These are phyloP conservation scores for Dipteronia sinensis DNA, from an alignment of 345 rosid species.

Conservation along the genomic window DNA sequence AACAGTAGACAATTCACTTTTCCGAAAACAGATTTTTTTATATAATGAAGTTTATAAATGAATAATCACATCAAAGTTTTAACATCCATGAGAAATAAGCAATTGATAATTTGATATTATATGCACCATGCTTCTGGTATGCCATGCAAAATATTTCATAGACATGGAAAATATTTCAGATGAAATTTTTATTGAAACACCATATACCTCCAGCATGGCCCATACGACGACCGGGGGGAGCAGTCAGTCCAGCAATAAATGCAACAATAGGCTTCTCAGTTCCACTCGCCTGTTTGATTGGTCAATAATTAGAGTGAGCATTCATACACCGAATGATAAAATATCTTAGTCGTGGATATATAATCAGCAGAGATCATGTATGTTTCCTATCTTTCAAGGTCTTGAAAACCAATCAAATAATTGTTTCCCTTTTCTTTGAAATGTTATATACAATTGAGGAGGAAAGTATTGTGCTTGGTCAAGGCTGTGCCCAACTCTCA, in stretches of 20 bases:
- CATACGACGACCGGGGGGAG: constrained; percentile 98
- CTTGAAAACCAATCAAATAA: neutral
- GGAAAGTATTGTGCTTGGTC: neutral
- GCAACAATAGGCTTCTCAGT: constrained; percentile 95
- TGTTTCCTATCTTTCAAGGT: neutral
- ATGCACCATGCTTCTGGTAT: too few species aligned
- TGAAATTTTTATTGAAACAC: neutral
- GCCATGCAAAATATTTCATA: neutral
- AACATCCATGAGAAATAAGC: neutral
- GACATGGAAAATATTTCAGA: neutral
- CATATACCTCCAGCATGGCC: constrained; percentile 99
- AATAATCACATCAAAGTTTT: neutral
- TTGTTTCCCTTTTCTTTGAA: neutral
- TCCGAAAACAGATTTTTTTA: too few species aligned
- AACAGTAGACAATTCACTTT: too few species aligned
- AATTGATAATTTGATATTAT: too few species aligned
- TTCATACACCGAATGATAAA: constrained; percentile 5
- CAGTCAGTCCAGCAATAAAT: constrained; percentile 97
- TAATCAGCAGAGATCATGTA: neutral
- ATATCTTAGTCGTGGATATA: neutral
- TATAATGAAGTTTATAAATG: neutral
- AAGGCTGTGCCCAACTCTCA: neutral
- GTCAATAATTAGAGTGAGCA: neutral
- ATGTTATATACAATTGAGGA: neutral
- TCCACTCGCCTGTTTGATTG: constrained; percentile 79